These are phyloP conservation scores for Capsella rubella DNA, from an alignment of 441 rosid species.

Conservation along the genomic window DNA sequence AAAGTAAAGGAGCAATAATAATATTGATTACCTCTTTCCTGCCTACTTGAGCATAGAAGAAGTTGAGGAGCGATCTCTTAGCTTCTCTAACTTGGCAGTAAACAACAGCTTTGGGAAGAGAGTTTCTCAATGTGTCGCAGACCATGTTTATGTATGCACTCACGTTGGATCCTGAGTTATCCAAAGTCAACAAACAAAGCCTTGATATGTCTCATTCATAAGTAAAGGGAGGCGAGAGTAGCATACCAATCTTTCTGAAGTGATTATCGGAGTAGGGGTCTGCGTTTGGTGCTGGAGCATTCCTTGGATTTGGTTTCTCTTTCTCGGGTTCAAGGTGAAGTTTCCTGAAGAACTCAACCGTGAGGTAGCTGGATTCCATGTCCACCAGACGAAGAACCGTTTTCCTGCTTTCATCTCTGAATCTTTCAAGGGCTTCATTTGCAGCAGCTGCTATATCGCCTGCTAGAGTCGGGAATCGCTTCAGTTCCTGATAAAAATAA, in stretches of 20 bases:
- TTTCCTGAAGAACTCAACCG: conserved; percentile 97
- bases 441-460: conserved; percentile 95
- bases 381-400: conserved; percentile 91
- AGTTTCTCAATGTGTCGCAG: conserved; percentile 82
- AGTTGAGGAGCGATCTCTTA: conserved; percentile 85
- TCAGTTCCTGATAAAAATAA: conserved; percentile 72
- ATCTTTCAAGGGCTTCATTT: conserved; percentile 89
- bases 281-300: conserved; percentile 58
- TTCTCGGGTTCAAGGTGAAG: conserved; percentile 85
- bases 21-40: conserved; percentile 78
- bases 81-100: conserved; percentile 97
- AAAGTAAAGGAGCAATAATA: background rate
- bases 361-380: conserved; percentile 97
- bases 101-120: conserved; percentile 98
- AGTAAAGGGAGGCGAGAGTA: background rate
- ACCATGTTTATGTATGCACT: conserved; percentile 91
- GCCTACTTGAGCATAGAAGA: conserved; percentile 89
- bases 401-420: conserved; percentile 92
- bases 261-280: conserved; percentile 82
- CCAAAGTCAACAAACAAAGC: conserved; percentile 13
- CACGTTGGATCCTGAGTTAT: conserved; percentile 81
- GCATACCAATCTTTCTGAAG: conserved; percentile 86
- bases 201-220: conserved; percentile 24
- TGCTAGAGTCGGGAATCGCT: conserved; percentile 89
- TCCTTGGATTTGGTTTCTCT: conserved; percentile 58